Percentiles rank a stretch among this genome's conserved stretches.
phyloP scores from a whole-genome alignment of 163 green algal genomes.

The Chlamydomonas reinhardtii region DNA sequence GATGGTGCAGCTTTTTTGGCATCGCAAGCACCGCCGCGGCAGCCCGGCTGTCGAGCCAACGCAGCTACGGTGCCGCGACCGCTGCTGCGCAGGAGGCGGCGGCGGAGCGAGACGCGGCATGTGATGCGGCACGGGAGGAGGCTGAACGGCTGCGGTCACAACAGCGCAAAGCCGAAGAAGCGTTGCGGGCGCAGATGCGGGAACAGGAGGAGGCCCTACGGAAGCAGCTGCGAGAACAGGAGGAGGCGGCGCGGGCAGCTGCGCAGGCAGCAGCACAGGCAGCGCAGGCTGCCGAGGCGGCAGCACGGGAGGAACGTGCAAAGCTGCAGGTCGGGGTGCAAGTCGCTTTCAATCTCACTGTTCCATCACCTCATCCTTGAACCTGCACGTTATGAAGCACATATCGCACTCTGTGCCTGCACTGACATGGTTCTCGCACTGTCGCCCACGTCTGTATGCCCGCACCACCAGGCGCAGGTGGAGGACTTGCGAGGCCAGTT shows the following conservation, averaged over 20 bases:
- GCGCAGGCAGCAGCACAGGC: background rate
- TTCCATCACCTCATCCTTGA: too few relatives aligned
- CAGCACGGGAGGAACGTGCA: background rate
- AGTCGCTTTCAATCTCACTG: too few relatives aligned
- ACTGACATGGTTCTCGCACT: too few relatives aligned
- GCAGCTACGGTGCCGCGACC: too few relatives aligned
- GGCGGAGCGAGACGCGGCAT: background rate
- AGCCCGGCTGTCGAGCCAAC: too few relatives aligned
- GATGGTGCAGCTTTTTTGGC: too few relatives aligned
- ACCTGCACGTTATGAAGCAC: too few relatives aligned
- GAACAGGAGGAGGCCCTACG: background rate
- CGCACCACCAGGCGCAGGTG: background rate
- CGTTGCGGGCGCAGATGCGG: background rate
- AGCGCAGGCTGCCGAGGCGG: background rate
- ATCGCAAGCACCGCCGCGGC: too few relatives aligned
- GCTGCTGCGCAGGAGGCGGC: background rate
- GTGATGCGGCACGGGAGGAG: background rate
- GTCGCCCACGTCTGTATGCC: too few relatives aligned
- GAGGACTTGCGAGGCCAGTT: constrained; percentile 26
- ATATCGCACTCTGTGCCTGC: background rate
- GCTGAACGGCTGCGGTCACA: background rate
- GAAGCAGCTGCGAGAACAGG: background rate
- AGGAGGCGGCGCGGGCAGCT: background rate
- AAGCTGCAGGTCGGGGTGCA: background rate
- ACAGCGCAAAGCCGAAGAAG: background rate